These are phyloP conservation scores for Drechmeria coniospora DNA, from an alignment of 2,329 filamentous ascomycete genomes.

Conservation along the genomic window DNA sequence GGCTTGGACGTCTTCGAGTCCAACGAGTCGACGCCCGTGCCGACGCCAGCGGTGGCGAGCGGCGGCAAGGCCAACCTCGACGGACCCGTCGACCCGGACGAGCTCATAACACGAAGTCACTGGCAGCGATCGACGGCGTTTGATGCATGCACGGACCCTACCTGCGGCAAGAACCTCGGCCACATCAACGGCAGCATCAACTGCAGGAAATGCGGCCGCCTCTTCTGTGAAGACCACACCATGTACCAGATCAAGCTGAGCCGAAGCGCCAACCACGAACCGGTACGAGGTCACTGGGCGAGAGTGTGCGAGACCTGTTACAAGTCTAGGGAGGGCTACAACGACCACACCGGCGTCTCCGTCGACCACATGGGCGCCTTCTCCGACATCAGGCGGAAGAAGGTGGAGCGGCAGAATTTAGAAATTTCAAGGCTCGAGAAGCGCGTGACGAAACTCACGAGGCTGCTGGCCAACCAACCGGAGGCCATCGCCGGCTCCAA, in stretches of 20 bases:
- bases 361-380: constrained; percentile 63
- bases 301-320: constrained; percentile 98
- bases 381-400: constrained; percentile 52
- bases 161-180: constrained; percentile 67
- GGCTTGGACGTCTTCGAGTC: constrained; percentile 89
- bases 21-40: constrained; percentile 47
- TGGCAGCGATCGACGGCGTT: constrained; percentile 68
- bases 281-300: constrained; percentile 81
- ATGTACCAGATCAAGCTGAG: constrained; percentile 99
- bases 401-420: constrained; percentile 69
- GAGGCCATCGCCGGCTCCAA: constrained; percentile 39
- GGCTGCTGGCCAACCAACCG: constrained; percentile 62
- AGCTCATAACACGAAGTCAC: constrained; percentile 72
- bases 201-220: constrained; percentile 77
- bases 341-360: constrained; percentile 62
- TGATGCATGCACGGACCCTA: constrained; percentile 75
- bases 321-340: constrained; percentile 90
- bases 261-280: constrained; percentile 75
- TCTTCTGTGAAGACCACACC: constrained; percentile 95
- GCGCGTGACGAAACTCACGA: constrained; percentile 76
- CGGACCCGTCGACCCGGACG: constrained; percentile 58
- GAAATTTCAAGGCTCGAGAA: constrained; percentile 87
- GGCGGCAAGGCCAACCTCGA: constrained; percentile 26
- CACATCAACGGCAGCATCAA: constrained; percentile 74
- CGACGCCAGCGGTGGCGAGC: constrained; percentile 14